Conservation (phyloP, 352 stramenopile genomes). For the Phytophthora uliginosa region DNA sequence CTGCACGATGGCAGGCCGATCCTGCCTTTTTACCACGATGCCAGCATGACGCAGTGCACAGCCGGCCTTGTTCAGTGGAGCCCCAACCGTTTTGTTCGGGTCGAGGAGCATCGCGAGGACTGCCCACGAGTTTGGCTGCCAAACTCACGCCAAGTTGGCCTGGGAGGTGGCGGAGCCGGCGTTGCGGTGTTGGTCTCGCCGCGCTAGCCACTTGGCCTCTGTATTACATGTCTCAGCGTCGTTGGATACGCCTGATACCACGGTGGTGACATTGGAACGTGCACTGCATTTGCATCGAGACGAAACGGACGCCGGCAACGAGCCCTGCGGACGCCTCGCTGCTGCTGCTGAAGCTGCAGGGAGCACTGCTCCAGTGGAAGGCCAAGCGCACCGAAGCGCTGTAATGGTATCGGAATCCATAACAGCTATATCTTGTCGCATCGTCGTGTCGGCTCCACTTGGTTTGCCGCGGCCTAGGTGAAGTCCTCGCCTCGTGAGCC, state of each 20-base stretch:
- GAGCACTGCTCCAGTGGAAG: not conserved
- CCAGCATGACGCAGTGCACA: not conserved
- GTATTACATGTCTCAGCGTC: conserved; percentile 36
- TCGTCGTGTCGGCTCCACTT: conserved; percentile 2
- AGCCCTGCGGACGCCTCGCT: not conserved
- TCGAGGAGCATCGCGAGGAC: not conserved
- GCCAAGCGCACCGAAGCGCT: not conserved
- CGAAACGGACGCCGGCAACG: conserved; percentile 10
- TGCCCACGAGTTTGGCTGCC: not conserved
- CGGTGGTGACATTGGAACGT: conserved; percentile 18
- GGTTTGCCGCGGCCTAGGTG: not conserved
- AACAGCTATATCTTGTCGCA: conserved; percentile 1
- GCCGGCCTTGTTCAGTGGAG: not conserved
- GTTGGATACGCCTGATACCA: conserved; percentile 28
- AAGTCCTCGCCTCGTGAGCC: conserved; percentile 1
- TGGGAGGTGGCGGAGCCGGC: not conserved
- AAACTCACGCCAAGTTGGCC: not conserved
- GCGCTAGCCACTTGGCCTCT: conserved; percentile 11
- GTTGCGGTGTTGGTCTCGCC: conserved; percentile 9
- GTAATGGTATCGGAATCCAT: not conserved
- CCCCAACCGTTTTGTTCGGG: not conserved
- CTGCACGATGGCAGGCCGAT: conserved; percentile 2
- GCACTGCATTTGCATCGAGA: conserved; percentile 15
- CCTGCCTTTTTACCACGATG: conserved; percentile 20
- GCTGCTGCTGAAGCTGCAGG: not conserved